Conservation (phyloP, 2,329 filamentous ascomycete species). For the Botryotinia convoluta region DNA sequence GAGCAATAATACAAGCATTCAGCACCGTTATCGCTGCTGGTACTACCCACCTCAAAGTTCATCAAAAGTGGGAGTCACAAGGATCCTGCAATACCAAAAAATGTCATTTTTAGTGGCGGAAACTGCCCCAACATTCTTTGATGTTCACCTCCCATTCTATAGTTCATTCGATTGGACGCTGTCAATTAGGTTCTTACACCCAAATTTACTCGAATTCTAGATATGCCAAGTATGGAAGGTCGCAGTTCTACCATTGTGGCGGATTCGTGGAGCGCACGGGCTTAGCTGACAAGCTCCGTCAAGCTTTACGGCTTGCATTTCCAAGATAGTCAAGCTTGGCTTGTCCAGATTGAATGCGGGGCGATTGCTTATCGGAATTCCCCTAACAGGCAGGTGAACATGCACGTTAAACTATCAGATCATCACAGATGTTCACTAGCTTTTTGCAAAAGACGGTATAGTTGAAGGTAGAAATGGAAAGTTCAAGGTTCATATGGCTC, state of each 20-base stretch:
- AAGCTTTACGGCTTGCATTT: not conserved
- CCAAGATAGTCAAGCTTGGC: conserved; percentile 1
- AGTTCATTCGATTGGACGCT: not conserved
- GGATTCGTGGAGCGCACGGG: not conserved
- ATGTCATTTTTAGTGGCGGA: not conserved
- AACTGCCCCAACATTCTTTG: not conserved
- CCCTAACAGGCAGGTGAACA: not conserved
- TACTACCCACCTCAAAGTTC: not conserved
- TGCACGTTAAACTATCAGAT: not conserved
- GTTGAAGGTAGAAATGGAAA: not conserved
- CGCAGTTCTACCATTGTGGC: not conserved
- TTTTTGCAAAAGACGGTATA: not conserved
- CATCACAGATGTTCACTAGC: not conserved
- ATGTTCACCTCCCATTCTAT: not conserved
- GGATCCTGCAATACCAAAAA: not conserved
- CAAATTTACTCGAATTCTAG: not conserved
- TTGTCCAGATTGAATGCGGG: conserved; percentile 8
- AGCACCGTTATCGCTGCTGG: not conserved
- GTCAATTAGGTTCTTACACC: not conserved
- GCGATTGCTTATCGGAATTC: not conserved
- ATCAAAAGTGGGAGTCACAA: conserved; percentile 10
- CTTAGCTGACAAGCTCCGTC: not conserved
- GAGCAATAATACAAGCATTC: not conserved
- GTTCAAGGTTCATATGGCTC: not conserved
- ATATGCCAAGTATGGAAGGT: conserved; percentile 2